A percentile compares a stretch with the other conserved stretches of the same genome.
These are phyloP conservation scores for Aspergillus tubingensis DNA, from an alignment of 2,329 filamentous ascomycete genomes.

Conservation along the genomic window DNA sequence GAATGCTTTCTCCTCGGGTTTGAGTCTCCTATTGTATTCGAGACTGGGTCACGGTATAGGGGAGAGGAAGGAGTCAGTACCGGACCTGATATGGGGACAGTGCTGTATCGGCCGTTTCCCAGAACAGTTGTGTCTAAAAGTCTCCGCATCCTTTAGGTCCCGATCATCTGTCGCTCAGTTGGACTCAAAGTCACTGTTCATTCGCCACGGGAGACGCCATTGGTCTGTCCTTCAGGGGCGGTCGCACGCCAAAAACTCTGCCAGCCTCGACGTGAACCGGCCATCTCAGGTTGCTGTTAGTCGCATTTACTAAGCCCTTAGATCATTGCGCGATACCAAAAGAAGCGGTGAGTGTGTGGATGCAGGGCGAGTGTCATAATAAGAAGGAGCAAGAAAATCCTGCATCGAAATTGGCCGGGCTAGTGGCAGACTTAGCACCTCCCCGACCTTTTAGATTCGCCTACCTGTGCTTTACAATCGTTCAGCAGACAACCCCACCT, in stretches of 20 bases:
- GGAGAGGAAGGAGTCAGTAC: background rate
- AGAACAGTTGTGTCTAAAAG: constrained; percentile 7
- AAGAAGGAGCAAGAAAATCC: constrained; percentile 5
- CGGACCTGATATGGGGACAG: background rate
- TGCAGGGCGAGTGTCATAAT: constrained; percentile 6
- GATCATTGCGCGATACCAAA: constrained; percentile 7
- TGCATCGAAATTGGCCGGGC: constrained; percentile 2
- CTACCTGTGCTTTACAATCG: constrained; percentile 5
- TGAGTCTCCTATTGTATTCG: background rate
- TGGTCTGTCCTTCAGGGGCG: constrained; percentile 15
- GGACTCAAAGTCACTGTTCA: constrained; percentile 5
- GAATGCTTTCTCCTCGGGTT: background rate
- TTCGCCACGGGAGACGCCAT: constrained; percentile 11
- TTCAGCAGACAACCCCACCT: background rate
- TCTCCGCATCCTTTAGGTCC: constrained; percentile 17
- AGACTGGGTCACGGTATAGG: background rate
- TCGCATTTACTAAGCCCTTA: constrained; percentile 14
- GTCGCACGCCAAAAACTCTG: constrained; percentile 16
- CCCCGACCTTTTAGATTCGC: background rate
- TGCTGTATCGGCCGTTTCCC: background rate
- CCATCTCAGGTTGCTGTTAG: constrained; percentile 13
- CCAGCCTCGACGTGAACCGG: constrained; percentile 18
- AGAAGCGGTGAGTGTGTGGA: constrained; percentile 24
- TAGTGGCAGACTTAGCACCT: background rate
- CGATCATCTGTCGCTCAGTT: constrained; percentile 12